Conservation (phyloP, 1,284 basidiomycete genomes). For the Irpex lacteus region DNA sequence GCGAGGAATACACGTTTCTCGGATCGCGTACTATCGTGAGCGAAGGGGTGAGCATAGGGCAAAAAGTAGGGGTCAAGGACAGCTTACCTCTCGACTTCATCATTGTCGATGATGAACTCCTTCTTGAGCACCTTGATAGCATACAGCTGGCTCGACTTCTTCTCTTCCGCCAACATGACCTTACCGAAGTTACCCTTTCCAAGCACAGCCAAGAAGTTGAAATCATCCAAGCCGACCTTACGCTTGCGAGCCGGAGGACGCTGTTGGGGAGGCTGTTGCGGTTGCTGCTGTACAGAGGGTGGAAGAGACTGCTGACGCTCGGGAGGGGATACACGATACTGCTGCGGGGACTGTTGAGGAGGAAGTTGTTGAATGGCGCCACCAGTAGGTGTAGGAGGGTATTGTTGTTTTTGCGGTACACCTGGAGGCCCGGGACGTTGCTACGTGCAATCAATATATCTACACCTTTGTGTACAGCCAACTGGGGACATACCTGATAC, state of each 20-base stretch:
- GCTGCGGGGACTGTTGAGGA: constrained; percentile 33
- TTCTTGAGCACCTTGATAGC: constrained; percentile 99
- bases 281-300: constrained; percentile 22
- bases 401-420: constrained; percentile 2
- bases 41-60: not conserved
- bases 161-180: constrained; percentile 99
- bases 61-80: constrained; percentile 11
- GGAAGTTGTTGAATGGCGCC: constrained; percentile 14
- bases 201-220: constrained; percentile 98
- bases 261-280: constrained; percentile 24
- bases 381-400: constrained; percentile 2
- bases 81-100: constrained; percentile 94
- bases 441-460: not conserved
- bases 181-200: constrained; percentile 99
- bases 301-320: constrained; percentile 27
- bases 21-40: constrained; percentile 82
- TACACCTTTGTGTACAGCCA: not conserved
- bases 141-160: constrained; percentile 83
- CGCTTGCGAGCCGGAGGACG: constrained; percentile 51
- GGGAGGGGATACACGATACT: constrained; percentile 24
- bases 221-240: constrained; percentile 96
- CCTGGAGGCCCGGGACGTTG: not conserved
- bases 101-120: constrained; percentile 99
- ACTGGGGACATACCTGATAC: constrained; percentile 23
- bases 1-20: constrained; percentile 98